These are phyloP conservation scores for Taxillus chinensis DNA, from an alignment of 164 flowering plant genomes.

Conservation along the genomic window DNA sequence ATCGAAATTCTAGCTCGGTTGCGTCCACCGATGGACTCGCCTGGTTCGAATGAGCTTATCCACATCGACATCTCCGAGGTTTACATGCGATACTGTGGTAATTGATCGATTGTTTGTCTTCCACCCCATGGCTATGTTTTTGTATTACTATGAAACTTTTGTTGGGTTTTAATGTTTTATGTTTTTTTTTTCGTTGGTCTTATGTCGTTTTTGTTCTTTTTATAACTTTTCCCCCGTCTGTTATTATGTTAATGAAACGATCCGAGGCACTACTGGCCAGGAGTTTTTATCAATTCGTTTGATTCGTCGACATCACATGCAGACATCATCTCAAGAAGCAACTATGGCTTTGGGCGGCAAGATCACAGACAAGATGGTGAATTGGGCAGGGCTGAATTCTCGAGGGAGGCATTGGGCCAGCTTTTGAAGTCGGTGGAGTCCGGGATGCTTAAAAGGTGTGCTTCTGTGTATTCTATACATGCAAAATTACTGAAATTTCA, in stretches of 20 bases:
- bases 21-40: slow-evolving; percentile 7
- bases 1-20: neutral
- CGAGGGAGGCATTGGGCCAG: slow-evolving; percentile 44
- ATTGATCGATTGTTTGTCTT: neutral
- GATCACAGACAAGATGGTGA: slow-evolving; percentile 16
- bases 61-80: slow-evolving; percentile 26
- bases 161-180: too few species aligned
- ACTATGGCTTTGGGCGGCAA: slow-evolving; percentile 9
- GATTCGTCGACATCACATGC: slow-evolving; percentile 5
- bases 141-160: too few species aligned
- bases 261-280: neutral
- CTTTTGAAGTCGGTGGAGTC: slow-evolving; percentile 41
- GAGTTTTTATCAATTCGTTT: too few species aligned
- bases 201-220: neutral
- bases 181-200: neutral
- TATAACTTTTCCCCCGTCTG: neutral
- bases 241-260: neutral
- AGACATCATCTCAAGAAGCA: slow-evolving; percentile 41
- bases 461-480: slow-evolving; percentile 1
- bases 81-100: slow-evolving; percentile 47
- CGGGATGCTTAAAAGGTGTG: slow-evolving; percentile 34
- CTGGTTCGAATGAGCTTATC: slow-evolving; percentile 7
- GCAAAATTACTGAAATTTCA: neutral
- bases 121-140: too few species aligned
- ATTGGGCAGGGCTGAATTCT: slow-evolving; percentile 12